phyloP scores from a whole-genome alignment of 2,329 filamentous ascomycete species.

The Xylaria hypoxylon region DNA sequence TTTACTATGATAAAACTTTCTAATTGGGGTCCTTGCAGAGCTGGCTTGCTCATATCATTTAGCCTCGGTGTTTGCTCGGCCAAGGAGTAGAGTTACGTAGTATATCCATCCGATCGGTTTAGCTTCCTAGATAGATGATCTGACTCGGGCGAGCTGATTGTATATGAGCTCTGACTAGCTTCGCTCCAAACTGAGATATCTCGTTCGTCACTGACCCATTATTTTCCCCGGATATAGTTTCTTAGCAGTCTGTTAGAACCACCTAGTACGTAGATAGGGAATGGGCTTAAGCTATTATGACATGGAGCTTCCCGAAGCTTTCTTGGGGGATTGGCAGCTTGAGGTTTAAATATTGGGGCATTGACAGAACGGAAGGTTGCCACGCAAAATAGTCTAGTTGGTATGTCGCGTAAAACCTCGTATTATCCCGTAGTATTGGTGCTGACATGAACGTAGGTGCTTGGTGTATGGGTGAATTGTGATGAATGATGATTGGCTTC shows the following conservation, averaged over 20 bases:
- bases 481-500: neutral
- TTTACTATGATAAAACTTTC: neutral
- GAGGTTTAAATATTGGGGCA: conserved; percentile 30
- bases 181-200: conserved; percentile 8
- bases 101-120: conserved; percentile 3
- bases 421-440: neutral
- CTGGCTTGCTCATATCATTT: neutral
- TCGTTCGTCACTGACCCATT: conserved; percentile 32
- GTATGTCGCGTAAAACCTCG: neutral
- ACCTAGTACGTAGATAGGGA: conserved; percentile 3
- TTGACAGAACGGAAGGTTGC: neutral
- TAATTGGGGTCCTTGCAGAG: neutral
- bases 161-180: conserved; percentile 1
- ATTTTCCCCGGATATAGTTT: conserved; percentile 18
- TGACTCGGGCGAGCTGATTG: conserved; percentile 15
- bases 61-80: neutral
- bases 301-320: conserved; percentile 28
- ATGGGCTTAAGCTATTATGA: neutral
- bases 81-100: neutral
- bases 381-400: neutral
- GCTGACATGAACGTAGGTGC: too few species aligned
- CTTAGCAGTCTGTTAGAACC: conserved; percentile 9
- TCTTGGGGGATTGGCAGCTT: conserved; percentile 19
- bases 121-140: conserved; percentile 16
- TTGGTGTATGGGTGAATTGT: too few species aligned